These are phyloP conservation scores for Colletotrichum sp. DNA, from an alignment of 2,329 filamentous ascomycete genomes.

Conservation along the genomic window DNA sequence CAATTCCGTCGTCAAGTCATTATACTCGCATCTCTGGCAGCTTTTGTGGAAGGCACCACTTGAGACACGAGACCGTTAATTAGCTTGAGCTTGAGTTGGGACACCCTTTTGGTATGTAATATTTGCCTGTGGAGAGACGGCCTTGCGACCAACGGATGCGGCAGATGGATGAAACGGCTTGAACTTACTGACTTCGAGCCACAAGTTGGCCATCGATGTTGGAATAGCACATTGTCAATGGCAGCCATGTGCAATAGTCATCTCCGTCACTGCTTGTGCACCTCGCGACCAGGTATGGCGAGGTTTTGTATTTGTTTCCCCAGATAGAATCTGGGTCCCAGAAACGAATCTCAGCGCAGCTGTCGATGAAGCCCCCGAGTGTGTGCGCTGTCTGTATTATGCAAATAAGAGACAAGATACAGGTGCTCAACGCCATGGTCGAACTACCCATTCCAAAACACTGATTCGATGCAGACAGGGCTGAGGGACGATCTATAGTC, in stretches of 20 bases:
- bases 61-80: not conserved
- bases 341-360: not conserved
- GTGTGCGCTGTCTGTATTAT: not conserved
- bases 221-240: not conserved
- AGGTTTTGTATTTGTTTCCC: not conserved
- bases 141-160: not conserved
- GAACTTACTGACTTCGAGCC: not conserved
- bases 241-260: not conserved
- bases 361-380: not conserved
- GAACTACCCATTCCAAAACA: accelerated
- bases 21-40: not conserved
- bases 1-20: not conserved
- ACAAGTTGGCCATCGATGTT: not conserved
- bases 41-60: not conserved
- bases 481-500: accelerated
- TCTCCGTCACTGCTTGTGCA: not conserved
- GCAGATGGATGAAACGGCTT: not conserved
- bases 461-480: not conserved
- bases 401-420: not conserved
- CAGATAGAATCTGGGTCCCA: not conserved
- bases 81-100: not conserved
- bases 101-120: not conserved
- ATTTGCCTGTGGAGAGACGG: not conserved
- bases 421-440: accelerated
- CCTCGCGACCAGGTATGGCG: not conserved